These are phyloP conservation scores for Iris pallida DNA, from an alignment of 116 monocot species.

Conservation along the genomic window DNA sequence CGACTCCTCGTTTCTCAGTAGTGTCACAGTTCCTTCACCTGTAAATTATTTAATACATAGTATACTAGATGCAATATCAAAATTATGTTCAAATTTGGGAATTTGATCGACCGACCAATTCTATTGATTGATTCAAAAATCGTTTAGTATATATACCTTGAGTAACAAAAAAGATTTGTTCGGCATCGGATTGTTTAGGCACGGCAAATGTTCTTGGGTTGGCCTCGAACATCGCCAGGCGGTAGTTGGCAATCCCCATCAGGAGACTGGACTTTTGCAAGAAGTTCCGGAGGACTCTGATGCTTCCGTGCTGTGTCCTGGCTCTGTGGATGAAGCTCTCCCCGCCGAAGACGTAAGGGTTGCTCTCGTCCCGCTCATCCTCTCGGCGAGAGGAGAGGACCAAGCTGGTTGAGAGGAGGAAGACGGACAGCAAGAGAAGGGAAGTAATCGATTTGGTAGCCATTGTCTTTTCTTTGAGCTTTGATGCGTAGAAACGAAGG, in stretches of 20 bases:
- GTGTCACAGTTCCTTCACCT: conserved; percentile 37
- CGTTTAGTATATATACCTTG: conserved; percentile 10
- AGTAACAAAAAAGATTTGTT: conserved; percentile 31
- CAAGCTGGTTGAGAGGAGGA: not conserved
- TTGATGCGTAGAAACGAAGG: too few relatives aligned
- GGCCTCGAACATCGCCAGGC: conserved; percentile 24
- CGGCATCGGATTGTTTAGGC: conserved; percentile 45
- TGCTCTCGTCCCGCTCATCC: not conserved
- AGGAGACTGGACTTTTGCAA: conserved; percentile 26
- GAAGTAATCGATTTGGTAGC: too few relatives aligned
- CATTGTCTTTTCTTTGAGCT: too few relatives aligned
- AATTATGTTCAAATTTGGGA: not conserved
- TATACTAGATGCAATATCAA: too few relatives aligned
- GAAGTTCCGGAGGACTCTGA: conserved; percentile 32
- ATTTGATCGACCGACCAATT: not conserved
- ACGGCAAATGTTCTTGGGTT: conserved; percentile 36
- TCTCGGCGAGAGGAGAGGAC: not conserved
- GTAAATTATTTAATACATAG: not conserved
- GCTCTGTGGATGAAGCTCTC: conserved; percentile 29
- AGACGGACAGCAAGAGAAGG: not conserved
- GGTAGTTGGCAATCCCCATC: conserved; percentile 36
- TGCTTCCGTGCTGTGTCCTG: conserved; percentile 26
- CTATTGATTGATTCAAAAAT: not conserved
- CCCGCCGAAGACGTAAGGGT: conserved; percentile 19
- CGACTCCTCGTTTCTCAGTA: conserved; percentile 1